Evolutionary conservation across 2,329 filamentous ascomycete species (phyloP).

Genomic region (Fusarium anguioides): DNA sequence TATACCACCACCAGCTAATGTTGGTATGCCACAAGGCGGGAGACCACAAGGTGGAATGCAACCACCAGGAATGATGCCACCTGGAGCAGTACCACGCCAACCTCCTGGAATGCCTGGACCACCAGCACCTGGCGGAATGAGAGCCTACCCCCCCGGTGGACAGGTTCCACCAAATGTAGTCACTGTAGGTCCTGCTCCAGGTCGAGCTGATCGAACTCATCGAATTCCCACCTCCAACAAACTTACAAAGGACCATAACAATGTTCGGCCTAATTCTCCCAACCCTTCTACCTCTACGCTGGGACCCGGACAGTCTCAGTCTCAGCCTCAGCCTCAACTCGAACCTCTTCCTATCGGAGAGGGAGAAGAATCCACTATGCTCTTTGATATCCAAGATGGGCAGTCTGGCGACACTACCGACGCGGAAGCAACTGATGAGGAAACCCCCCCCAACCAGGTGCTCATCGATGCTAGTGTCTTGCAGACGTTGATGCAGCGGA

Average conservation of each 20-base stretch:
- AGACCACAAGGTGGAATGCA: too few species aligned
- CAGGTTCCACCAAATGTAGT: too few species aligned
- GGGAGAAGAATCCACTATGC: not conserved
- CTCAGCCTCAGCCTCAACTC: not conserved
- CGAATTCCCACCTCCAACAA: not conserved
- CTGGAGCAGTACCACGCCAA: too few species aligned
- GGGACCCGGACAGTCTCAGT: not conserved
- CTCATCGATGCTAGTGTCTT: not conserved
- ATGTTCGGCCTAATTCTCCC: not conserved
- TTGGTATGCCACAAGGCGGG: too few species aligned
- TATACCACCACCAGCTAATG: too few species aligned
- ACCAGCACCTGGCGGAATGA: too few species aligned
- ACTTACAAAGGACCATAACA: not conserved
- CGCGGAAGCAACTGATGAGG: rapidly evolving
- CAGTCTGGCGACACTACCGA: rapidly evolving
- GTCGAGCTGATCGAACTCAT: too few species aligned
- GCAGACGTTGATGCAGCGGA: not conserved
- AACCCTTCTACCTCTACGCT: not conserved
- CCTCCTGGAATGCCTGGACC: too few species aligned
- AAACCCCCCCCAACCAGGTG: not conserved
- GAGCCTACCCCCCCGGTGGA: too few species aligned
- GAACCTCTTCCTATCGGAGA: too few species aligned
- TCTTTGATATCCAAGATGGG: not conserved
- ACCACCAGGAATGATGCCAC: too few species aligned
- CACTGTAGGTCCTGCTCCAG: too few species aligned